These are phyloP conservation scores for Centrapalus pauciflorus DNA, from an alignment of 129 eudicot species.

Conservation along the genomic window DNA sequence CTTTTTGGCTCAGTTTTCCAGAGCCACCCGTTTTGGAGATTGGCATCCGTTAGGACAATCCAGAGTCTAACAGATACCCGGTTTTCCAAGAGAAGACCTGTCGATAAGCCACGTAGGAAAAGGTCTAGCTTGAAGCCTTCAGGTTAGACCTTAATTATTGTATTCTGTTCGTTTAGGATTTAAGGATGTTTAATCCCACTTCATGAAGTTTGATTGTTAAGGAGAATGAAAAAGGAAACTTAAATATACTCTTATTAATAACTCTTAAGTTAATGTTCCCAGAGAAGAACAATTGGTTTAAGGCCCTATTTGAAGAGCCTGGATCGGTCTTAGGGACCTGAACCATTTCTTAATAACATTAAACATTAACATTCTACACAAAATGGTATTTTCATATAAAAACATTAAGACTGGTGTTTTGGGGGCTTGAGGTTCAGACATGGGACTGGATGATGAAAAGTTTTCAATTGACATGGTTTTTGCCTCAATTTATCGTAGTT, in stretches of 20 bases:
- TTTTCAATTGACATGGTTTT: background rate
- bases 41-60: slow-evolving; percentile 42
- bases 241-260: background rate
- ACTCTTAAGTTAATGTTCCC: background rate
- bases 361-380: no score
- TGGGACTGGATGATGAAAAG: background rate
- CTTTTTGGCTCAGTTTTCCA: slow-evolving; percentile 27
- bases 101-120: slow-evolving; percentile 66
- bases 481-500: background rate
- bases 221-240: background rate
- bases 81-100: slow-evolving; percentile 71
- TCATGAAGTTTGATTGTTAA: background rate
- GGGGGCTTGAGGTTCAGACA: background rate
- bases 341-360: no score
- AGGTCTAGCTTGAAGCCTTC: slow-evolving; percentile 66
- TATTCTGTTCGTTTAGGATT: background rate
- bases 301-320: no score
- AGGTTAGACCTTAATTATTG: slow-evolving; percentile 33
- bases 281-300: no score
- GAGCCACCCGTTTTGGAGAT: slow-evolving; percentile 33
- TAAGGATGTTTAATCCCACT: background rate
- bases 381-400: background rate
- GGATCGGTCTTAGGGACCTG: no score
- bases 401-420: background rate
- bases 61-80: slow-evolving; percentile 74